Evolutionary conservation across 331 rosid species (phyloP).

Genomic region (Pyracantha coccinea): DNA sequence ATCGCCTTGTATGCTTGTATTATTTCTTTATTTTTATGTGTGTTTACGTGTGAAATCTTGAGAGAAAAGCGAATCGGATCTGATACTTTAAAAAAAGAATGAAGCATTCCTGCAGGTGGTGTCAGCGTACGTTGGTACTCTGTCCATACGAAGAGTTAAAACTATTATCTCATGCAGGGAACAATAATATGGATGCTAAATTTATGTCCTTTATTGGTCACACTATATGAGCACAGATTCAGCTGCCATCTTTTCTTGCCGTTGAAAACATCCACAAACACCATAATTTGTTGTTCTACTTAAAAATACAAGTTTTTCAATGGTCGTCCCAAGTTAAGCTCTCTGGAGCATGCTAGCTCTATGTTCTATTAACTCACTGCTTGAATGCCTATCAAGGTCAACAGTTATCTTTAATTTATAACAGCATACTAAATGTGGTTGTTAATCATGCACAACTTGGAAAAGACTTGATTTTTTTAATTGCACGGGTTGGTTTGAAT

Average conservation of each 20-base stretch:
- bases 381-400: neutral
- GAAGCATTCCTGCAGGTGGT: neutral
- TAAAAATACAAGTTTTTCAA: neutral
- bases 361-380: neutral
- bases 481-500: neutral
- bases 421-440: neutral
- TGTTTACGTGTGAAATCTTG: neutral
- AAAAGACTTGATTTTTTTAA: neutral
- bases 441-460: neutral
- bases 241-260: neutral
- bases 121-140: neutral
- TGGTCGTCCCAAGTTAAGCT: neutral
- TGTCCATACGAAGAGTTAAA: neutral
- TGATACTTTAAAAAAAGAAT: neutral
- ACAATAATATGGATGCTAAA: neutral
- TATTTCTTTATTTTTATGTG: neutral
- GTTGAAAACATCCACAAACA: neutral
- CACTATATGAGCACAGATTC: neutral
- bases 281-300: neutral
- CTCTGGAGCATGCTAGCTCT: neutral
- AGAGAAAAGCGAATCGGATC: neutral
- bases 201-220: neutral
- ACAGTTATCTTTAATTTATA: neutral
- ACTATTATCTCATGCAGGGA: neutral
- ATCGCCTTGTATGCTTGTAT: neutral